Percentiles rank a stretch among this genome's conserved stretches.
These are phyloP conservation scores for Penicillium thymicola DNA, from an alignment of 2,329 filamentous ascomycete species.

Conservation along the genomic window DNA sequence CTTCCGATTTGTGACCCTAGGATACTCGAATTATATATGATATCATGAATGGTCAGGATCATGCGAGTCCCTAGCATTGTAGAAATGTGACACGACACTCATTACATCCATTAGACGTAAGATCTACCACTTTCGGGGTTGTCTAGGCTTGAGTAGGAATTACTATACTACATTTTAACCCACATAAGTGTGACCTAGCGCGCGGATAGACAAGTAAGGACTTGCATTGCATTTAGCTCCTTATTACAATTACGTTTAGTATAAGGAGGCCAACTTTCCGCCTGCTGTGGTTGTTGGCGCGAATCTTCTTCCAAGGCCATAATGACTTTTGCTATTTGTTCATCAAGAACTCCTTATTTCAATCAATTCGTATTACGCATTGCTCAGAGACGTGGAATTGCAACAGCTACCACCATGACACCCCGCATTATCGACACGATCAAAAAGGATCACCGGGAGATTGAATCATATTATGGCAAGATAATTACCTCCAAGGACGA, in stretches of 20 bases:
- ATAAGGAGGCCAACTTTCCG: not conserved
- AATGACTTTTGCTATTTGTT: not conserved
- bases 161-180: not conserved
- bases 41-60: not conserved
- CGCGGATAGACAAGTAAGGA: not conserved
- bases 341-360: not conserved
- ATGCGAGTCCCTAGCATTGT: not conserved
- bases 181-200: not conserved
- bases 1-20: not conserved
- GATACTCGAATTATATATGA: not conserved
- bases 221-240: not conserved
- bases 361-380: not conserved
- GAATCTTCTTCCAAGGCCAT: not conserved
- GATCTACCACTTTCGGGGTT: not conserved
- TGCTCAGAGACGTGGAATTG: not conserved
- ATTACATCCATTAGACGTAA: not conserved
- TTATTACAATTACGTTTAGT: not conserved
- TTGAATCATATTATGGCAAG: conserved; percentile 42
- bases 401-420: conserved; percentile 4
- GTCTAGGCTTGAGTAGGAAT: not conserved
- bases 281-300: not conserved
- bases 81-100: not conserved
- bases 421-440: conserved; percentile 32
- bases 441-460: conserved; percentile 39
- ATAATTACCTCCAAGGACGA: conserved; percentile 38